Evolutionary conservation across 805 yeast genomes (phyloP).

Genomic region (Spathaspora passalidarum): DNA sequence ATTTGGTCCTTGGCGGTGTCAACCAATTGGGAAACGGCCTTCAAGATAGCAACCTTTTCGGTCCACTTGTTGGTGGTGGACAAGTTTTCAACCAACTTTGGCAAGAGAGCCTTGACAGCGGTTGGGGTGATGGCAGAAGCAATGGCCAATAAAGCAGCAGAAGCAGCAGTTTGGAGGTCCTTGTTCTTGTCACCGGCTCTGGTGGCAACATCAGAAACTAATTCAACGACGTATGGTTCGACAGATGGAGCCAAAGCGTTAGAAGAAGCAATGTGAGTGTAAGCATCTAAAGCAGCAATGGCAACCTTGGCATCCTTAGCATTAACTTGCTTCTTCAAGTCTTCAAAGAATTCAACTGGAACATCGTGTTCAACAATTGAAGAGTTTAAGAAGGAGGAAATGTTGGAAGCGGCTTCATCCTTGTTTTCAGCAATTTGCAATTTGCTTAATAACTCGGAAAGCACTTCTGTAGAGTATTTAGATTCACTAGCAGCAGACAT

Average conservation of each 20-base stretch:
- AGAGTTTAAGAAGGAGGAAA: slow-evolving; percentile 92
- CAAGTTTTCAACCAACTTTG: slow-evolving; percentile 70
- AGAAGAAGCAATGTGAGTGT: slow-evolving; percentile 78
- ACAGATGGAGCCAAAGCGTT: slow-evolving; percentile 83
- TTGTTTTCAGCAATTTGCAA: slow-evolving; percentile 90
- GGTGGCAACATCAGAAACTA: slow-evolving; percentile 66
- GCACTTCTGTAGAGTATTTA: slow-evolving; percentile 70
- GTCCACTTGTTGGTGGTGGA: slow-evolving; percentile 88
- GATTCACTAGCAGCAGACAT: slow-evolving; percentile 59
- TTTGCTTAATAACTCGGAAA: slow-evolving; percentile 90
- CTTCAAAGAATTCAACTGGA: slow-evolving; percentile 81
- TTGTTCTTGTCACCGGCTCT: slow-evolving; percentile 90
- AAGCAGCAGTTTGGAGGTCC: slow-evolving; percentile 70
- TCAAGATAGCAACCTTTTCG: slow-evolving; percentile 90
- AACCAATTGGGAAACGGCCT: slow-evolving; percentile 82
- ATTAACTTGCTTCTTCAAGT: slow-evolving; percentile 74
- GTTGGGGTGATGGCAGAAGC: slow-evolving; percentile 85
- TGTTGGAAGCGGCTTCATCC: slow-evolving; percentile 81
- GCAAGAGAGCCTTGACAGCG: slow-evolving; percentile 87
- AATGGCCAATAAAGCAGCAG: slow-evolving; percentile 72
- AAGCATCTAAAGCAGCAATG: slow-evolving; percentile 79
- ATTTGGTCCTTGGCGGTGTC: slow-evolving; percentile 93
- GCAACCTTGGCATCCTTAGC: slow-evolving; percentile 69
- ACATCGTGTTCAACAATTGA: slow-evolving; percentile 98
- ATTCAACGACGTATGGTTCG: slow-evolving; percentile 89